Percentiles rank a stretch among this genome's conserved stretches.
These are phyloP conservation scores for Gentiana macrophylla DNA, from an alignment of 257 asterid genomes.

Conservation along the genomic window DNA sequence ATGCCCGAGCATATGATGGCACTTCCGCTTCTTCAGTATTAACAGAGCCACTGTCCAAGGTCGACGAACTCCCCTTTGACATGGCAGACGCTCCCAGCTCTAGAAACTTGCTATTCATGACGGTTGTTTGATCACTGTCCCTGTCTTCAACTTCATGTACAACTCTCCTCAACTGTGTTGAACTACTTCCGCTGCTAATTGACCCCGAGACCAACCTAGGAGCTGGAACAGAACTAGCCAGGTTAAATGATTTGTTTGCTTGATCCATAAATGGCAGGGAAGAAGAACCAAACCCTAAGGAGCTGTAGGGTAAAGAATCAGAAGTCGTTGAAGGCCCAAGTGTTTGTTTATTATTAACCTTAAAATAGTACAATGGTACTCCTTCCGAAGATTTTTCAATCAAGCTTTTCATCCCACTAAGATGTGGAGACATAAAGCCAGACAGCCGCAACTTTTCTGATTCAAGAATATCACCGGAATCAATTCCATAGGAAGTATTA, in stretches of 20 bases:
- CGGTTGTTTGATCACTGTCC: constrained; percentile 64
- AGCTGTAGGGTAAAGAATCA: constrained; percentile 49
- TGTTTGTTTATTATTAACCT: constrained; percentile 58
- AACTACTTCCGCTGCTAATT: constrained; percentile 61
- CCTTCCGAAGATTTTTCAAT: constrained; percentile 87
- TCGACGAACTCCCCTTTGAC: constrained; percentile 41
- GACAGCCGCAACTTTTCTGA: constrained; percentile 87
- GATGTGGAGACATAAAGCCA: constrained; percentile 93
- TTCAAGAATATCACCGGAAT: constrained; percentile 42
- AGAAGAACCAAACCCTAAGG: constrained; percentile 78
- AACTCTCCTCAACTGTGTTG: constrained; percentile 75
- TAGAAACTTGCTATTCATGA: constrained; percentile 42
- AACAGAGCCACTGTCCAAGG: constrained; percentile 40
- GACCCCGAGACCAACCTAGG: constrained; percentile 80
- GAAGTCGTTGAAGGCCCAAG: constrained; percentile 40
- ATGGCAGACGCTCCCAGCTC: constrained; percentile 55
- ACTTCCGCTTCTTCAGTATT: constrained; percentile 50
- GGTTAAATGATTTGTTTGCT: constrained; percentile 64
- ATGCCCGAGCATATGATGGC: constrained; percentile 54
- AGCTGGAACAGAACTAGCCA: constrained; percentile 68
- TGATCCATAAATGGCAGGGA: constrained; percentile 96
- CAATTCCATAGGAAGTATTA: constrained; percentile 35
- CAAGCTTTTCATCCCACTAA: constrained; percentile 82
- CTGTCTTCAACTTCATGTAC: constrained; percentile 95
- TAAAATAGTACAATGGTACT: constrained; percentile 83